These are phyloP conservation scores for Leishmania mexicana DNA, from an alignment of 208 protist species.

Conservation along the genomic window DNA sequence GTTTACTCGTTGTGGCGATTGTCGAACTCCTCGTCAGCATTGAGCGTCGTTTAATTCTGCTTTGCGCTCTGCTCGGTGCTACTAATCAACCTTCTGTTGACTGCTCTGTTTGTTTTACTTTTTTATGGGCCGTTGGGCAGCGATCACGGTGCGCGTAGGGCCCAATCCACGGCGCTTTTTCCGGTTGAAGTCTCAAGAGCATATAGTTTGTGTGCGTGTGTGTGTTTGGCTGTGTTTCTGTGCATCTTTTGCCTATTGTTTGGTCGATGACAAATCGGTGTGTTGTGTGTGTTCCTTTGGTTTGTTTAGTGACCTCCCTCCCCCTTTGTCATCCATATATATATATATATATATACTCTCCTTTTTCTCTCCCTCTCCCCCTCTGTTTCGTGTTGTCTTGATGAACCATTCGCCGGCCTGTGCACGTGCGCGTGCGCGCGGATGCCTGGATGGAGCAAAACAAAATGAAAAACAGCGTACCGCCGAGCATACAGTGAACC, in stretches of 20 bases:
- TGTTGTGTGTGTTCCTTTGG: neutral
- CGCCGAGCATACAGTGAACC: neutral
- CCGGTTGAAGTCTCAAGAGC: neutral
- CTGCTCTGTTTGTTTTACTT: neutral
- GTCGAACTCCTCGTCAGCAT: neutral
- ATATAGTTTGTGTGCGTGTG: neutral
- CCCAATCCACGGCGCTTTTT: neutral
- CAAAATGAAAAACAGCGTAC: neutral
- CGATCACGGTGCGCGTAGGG: neutral
- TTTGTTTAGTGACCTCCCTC: neutral
- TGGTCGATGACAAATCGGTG: neutral
- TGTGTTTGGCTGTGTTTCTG: neutral
- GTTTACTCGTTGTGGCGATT: neutral
- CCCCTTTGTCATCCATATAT: neutral
- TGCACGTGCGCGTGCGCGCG: slow-evolving; percentile 1
- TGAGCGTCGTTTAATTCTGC: neutral
- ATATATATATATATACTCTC: neutral
- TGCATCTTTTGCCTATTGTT: neutral
- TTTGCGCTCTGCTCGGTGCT: neutral
- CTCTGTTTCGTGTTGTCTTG: slow-evolving; percentile 1
- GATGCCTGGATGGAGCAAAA: neutral
- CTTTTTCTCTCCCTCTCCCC: neutral
- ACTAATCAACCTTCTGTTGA: neutral
- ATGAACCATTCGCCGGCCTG: neutral
- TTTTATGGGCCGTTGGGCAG: neutral